Base-by-base conservation (phyloP, 2,329 filamentous ascomycete genomes). In the Tetracladium maxilliforme region DNA sequence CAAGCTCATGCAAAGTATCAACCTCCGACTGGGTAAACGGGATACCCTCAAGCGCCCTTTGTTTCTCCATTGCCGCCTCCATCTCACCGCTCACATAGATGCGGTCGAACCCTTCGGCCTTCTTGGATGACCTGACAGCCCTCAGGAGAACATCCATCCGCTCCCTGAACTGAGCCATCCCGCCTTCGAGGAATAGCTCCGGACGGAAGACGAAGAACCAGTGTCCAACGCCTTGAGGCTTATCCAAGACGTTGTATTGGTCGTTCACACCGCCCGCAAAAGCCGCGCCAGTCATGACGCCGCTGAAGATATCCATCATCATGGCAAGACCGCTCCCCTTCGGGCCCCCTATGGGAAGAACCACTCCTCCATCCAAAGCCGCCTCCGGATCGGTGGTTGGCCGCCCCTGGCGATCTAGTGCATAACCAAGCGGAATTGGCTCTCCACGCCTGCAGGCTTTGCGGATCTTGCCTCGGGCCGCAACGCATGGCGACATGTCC, bases 271-370 rank as follows among this genome's bases (percentile, higher is more conserved):
- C 45, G 1, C 66, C 66, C 4, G 63, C 68, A 41, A 71, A 73
- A 1, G 65, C 64, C 23, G 58, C 60, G 3, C 67, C 68, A 4
- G 64, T 69, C 7, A 73, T 33, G 1, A 61, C 52, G 6, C 67
- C 68, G 3, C 61, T 68, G 37, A 73, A 71, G 16, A 73, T 58
- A 38, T 73, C 66, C 69, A 72, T 73, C 58, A 68, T 70, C 24
- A 73, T 57, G 61, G 49, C 18, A 12, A 72, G 43, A 3, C 56
- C 69, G 9, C 62, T 66, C 6, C 69, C 70, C 41, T 73, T 73
- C 0, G 68, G 65, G 3, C 69, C 68, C 7, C 67, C 66, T 58
- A 72, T 61, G 4, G 71, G 45, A 33, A 35, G 23, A 28, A 43
- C 31, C 5, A 32, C 30, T 16, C 16, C 22, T 7, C 37, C 34